Percentiles rank a stretch among this genome's conserved stretches.
Conservation (phyloP, 2,329 filamentous ascomycete species). For the Botryotinia narcissicola region DNA sequence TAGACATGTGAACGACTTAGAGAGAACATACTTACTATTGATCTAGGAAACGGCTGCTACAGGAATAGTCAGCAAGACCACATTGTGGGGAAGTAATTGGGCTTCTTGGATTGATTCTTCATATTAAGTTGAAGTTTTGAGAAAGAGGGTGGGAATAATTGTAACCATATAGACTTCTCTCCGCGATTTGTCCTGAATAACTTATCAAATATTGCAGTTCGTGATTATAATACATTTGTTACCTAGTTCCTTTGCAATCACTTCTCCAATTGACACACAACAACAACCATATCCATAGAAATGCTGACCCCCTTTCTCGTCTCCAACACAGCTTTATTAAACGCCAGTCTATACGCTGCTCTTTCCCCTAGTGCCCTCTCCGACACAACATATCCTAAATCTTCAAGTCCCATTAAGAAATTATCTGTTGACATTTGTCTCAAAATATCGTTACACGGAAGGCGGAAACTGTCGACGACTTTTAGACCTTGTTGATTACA, state of each 20-base stretch:
- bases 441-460: background rate
- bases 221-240: background rate
- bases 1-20: too few relatives aligned
- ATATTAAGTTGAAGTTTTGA: background rate
- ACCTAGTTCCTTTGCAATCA: background rate
- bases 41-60: constrained; percentile 11
- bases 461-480: background rate
- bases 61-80: background rate
- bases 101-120: constrained; percentile 10
- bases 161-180: background rate
- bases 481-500: background rate
- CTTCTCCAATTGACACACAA: background rate
- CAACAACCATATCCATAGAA: background rate
- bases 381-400: background rate
- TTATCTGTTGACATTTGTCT: background rate
- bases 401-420: background rate
- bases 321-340: background rate
- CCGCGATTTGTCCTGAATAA: background rate
- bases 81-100: constrained; percentile 8
- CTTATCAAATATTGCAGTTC: background rate
- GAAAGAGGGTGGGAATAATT: background rate
- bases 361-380: background rate
- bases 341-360: background rate
- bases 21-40: background rate
- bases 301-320: background rate